A percentile compares a stretch with the other conserved stretches of the same genome.
These are phyloP conservation scores for Penicillium lagena DNA, from an alignment of 495 filamentous ascomycete species.

Conservation along the genomic window DNA sequence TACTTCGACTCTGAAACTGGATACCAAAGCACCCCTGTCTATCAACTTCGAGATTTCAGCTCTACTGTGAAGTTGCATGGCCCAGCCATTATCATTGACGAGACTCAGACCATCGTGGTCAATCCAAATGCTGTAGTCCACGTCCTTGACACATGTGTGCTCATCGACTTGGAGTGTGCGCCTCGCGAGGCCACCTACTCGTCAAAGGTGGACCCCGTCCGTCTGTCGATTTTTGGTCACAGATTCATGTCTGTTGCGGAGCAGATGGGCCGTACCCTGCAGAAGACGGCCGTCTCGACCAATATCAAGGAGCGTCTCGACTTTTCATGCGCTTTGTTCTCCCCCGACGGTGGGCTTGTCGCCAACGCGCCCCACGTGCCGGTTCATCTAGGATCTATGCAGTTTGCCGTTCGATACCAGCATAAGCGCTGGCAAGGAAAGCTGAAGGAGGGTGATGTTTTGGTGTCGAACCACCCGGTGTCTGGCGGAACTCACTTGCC, in stretches of 20 bases:
- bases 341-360: slow-evolving; percentile 21
- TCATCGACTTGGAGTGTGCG: slow-evolving; percentile 57
- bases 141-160: slow-evolving; percentile 60
- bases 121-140: slow-evolving; percentile 56
- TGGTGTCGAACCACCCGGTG: slow-evolving; percentile 89
- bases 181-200: slow-evolving; percentile 59
- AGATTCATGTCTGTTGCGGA: slow-evolving; percentile 45
- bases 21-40: slow-evolving; percentile 67
- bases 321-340: slow-evolving; percentile 25
- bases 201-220: slow-evolving; percentile 56
- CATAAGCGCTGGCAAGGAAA: slow-evolving; percentile 76
- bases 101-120: slow-evolving; percentile 90
- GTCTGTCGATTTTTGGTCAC: slow-evolving; percentile 85
- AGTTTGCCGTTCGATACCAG: slow-evolving; percentile 45
- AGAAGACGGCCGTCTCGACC: slow-evolving; percentile 22
- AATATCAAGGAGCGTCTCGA: slow-evolving; percentile 32
- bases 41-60: slow-evolving; percentile 63
- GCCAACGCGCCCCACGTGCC: slow-evolving; percentile 65
- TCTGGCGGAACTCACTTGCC: slow-evolving; percentile 81
- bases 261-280: slow-evolving; percentile 26
- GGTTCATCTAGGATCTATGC: slow-evolving; percentile 83
- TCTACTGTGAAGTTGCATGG: slow-evolving; percentile 67
- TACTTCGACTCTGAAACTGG: slow-evolving; percentile 49
- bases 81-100: slow-evolving; percentile 84
- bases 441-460: slow-evolving; percentile 79